Conservation (phyloP, 2,329 filamentous ascomycete species). For the Colletotrichum navitas region DNA sequence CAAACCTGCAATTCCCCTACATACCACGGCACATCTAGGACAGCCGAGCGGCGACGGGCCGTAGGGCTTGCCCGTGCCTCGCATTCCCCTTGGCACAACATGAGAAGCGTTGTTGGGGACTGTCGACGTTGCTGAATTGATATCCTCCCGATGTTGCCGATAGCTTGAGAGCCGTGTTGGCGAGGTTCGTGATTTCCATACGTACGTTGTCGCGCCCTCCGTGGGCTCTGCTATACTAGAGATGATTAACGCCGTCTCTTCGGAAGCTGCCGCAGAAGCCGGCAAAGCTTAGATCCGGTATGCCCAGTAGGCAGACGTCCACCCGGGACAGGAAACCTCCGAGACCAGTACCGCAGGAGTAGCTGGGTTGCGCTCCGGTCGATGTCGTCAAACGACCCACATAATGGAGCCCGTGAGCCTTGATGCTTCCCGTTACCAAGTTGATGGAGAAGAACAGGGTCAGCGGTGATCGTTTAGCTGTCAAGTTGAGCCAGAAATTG, state of each 20-base stretch:
- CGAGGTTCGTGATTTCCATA: constrained; percentile 9
- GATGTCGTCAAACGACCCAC: constrained; percentile 15
- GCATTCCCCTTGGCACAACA: background rate
- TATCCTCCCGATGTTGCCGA: background rate
- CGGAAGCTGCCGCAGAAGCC: constrained; percentile 13
- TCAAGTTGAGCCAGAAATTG: background rate
- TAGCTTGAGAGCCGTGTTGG: constrained; percentile 16
- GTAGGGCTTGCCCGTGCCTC: background rate
- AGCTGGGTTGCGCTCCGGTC: no score
- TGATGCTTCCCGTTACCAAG: no score
- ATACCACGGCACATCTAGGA: background rate
- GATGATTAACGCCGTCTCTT: background rate
- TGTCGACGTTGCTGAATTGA: constrained; percentile 30
- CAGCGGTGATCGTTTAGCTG: no score
- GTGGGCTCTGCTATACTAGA: constrained; percentile 17
- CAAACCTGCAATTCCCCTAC: background rate
- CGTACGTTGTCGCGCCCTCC: constrained; percentile 12
- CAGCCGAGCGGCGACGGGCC: background rate
- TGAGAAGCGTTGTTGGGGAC: constrained; percentile 3
- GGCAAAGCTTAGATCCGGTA: constrained; percentile 24
- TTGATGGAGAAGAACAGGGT: no score
- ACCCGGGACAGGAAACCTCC: background rate
- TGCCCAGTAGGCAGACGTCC: background rate
- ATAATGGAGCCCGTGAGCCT: constrained; percentile 9
- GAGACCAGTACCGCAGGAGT: background rate